Conservation (phyloP, 495 filamentous ascomycete genomes). For the Penicillium antarcticum region DNA sequence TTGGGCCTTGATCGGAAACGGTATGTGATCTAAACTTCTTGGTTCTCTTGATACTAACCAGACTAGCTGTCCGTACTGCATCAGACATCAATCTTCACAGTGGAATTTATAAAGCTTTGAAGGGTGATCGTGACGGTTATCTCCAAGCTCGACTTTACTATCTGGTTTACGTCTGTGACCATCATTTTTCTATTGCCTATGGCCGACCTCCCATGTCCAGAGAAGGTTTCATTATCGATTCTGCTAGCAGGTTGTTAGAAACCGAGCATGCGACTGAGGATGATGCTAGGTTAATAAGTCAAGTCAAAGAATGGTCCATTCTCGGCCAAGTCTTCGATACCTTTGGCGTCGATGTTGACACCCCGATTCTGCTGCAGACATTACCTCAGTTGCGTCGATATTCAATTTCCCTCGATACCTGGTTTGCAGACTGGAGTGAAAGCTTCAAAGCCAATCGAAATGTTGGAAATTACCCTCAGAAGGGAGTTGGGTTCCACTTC, state of each 20-base stretch:
- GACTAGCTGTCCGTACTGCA: conserved; percentile 28
- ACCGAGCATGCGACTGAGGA: conserved; percentile 29
- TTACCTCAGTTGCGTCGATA: conserved; percentile 26
- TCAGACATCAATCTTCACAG: conserved; percentile 30
- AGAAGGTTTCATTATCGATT: conserved; percentile 24
- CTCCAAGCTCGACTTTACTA: conserved; percentile 29
- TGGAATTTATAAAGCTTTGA: conserved; percentile 25
- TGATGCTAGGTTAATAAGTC: conserved; percentile 32
- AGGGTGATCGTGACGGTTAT: conserved; percentile 27
- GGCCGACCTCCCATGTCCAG: conserved; percentile 36
- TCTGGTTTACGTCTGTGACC: conserved; percentile 37
- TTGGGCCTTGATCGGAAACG: conserved; percentile 26
- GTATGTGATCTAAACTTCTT: conserved; percentile 5
- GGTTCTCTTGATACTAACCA: conserved; percentile 2
- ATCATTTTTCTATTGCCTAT: conserved; percentile 33
- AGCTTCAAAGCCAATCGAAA: conserved; percentile 19
- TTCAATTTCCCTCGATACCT: conserved; percentile 27
- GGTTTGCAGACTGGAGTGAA: conserved; percentile 31
- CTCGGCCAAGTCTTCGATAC: conserved; percentile 32
- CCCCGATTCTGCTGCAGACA: conserved; percentile 15
- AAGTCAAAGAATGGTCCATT: conserved; percentile 35
- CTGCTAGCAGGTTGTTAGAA: conserved; percentile 20
- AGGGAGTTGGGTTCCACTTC: conserved; percentile 29
- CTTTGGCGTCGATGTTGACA: conserved; percentile 37
- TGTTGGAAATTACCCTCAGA: conserved; percentile 29